These are phyloP conservation scores for Penicillium desertorum DNA, from an alignment of 495 filamentous ascomycete species.

Conservation along the genomic window DNA sequence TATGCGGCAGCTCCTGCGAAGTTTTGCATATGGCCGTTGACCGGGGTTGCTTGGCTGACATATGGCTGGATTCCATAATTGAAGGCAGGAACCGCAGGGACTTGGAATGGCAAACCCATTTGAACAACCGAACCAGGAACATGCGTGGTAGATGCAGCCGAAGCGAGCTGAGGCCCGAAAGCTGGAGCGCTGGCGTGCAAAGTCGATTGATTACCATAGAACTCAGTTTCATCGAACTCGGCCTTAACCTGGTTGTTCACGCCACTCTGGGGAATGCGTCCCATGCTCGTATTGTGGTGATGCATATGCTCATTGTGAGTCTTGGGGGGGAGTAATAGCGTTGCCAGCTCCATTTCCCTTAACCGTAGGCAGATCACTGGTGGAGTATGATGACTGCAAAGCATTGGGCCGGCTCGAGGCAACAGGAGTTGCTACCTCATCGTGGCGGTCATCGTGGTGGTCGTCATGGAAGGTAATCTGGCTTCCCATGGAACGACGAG, in stretches of 20 bases:
- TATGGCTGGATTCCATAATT: conserved; percentile 38
- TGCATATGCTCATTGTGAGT: conserved; percentile 75
- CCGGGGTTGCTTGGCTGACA: conserved; percentile 27
- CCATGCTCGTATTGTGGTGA: conserved; percentile 78
- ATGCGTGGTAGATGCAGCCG: conserved; percentile 20
- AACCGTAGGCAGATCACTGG: conserved; percentile 84
- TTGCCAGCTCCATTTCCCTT: conserved; percentile 57
- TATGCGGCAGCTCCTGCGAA: conserved; percentile 21
- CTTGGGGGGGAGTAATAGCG: conserved; percentile 57
- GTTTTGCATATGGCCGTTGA: conserved; percentile 30
- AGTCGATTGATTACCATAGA: conserved; percentile 53
- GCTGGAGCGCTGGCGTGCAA: conserved; percentile 75
- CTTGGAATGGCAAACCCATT: conserved; percentile 28
- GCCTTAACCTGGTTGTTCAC: conserved; percentile 62
- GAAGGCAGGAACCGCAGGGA: conserved; percentile 27
- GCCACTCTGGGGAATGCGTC: conserved; percentile 67
- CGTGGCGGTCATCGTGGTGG: conserved; percentile 26
- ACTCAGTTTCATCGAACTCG: conserved; percentile 46
- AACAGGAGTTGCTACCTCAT: conserved; percentile 28
- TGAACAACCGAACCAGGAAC: conserved; percentile 22
- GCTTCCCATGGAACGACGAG: conserved; percentile 59
- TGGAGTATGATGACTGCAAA: conserved; percentile 83
- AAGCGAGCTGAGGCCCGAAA: conserved; percentile 54
- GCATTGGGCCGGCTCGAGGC: conserved; percentile 35
- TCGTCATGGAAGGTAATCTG: conserved; percentile 38